Conservation (phyloP, 805 yeast species). For the Jamesozyma hellenica region DNA sequence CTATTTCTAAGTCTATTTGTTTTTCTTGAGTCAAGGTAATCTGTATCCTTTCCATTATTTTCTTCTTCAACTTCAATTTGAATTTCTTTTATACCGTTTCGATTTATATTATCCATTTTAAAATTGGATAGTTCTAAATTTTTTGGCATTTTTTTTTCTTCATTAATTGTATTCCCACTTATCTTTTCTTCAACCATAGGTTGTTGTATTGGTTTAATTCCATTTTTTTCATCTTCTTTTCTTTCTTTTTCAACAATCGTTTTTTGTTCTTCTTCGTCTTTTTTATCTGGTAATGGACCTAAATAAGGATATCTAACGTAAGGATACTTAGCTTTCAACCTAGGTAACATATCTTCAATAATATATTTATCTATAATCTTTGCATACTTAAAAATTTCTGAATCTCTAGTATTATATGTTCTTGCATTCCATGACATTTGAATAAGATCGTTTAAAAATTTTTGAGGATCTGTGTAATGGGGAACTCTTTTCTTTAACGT, state of each 20-base stretch:
- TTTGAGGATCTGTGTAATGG: conserved; percentile 50
- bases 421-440: conserved; percentile 89
- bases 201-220: not conserved
- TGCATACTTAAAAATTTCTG: conserved; percentile 60
- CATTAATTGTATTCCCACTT: too few species aligned
- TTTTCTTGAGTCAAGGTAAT: not conserved
- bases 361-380: conserved; percentile 36
- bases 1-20: not conserved
- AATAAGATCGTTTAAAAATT: conserved; percentile 65
- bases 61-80: too few species aligned
- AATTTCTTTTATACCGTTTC: too few species aligned
- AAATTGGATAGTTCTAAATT: too few species aligned
- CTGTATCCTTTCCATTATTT: conserved; percentile 1
- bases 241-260: conserved; percentile 6
- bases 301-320: conserved; percentile 38
- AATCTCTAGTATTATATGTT: conserved; percentile 63
- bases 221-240: conserved; percentile 3
- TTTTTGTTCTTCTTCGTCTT: not conserved
- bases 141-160: too few species aligned
- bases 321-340: conserved; percentile 26
- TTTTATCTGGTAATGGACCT: conserved; percentile 57
- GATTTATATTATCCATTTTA: too few species aligned
- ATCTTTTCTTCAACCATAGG: too few species aligned
- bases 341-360: conserved; percentile 30
- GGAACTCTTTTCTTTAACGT: conserved; percentile 55